These are phyloP conservation scores for Strobilomyces echinocephalus DNA, from an alignment of 768 basidiomycete genomes.

Conservation along the genomic window DNA sequence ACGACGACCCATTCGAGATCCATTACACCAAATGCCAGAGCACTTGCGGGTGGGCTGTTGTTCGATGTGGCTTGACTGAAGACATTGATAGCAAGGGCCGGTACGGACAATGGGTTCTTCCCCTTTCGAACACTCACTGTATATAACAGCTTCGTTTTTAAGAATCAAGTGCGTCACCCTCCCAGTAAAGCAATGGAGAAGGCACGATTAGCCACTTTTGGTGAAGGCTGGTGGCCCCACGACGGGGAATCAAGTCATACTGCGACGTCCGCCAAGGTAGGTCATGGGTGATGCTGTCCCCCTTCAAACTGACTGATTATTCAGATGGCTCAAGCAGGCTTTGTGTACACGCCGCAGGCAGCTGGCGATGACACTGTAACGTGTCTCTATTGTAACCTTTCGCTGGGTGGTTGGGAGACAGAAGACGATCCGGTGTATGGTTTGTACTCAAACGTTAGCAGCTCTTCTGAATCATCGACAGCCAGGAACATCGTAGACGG, in stretches of 20 bases:
- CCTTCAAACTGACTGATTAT: constrained; percentile 1
- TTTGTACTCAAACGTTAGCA: neutral
- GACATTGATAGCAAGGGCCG: constrained; percentile 56
- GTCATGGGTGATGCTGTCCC: neutral
- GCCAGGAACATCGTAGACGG: constrained; percentile 74
- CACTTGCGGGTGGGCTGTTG: constrained; percentile 77
- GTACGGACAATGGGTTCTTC: constrained; percentile 35
- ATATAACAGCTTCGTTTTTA: constrained; percentile 49
- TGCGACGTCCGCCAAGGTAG: constrained; percentile 68
- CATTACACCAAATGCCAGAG: constrained; percentile 67
- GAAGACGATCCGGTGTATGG: constrained; percentile 84
- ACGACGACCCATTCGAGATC: constrained; percentile 83
- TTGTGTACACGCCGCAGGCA: constrained; percentile 69
- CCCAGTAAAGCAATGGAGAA: constrained; percentile 65
- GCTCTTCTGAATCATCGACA: constrained; percentile 25
- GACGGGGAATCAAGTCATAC: constrained; percentile 57
- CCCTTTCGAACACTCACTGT: neutral
- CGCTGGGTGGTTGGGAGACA: constrained; percentile 81
- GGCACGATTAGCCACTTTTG: constrained; percentile 66
- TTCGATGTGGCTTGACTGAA: constrained; percentile 62
- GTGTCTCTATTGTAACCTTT: constrained; percentile 79
- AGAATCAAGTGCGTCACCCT: constrained; percentile 60
- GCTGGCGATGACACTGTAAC: constrained; percentile 73
- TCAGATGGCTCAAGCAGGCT: constrained; percentile 84
- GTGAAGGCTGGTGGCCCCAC: constrained; percentile 74